A percentile compares a stretch with the other conserved stretches of the same genome.
Conservation (phyloP, 768 basidiomycete genomes). For the Lactarius pseudohatsudake region DNA sequence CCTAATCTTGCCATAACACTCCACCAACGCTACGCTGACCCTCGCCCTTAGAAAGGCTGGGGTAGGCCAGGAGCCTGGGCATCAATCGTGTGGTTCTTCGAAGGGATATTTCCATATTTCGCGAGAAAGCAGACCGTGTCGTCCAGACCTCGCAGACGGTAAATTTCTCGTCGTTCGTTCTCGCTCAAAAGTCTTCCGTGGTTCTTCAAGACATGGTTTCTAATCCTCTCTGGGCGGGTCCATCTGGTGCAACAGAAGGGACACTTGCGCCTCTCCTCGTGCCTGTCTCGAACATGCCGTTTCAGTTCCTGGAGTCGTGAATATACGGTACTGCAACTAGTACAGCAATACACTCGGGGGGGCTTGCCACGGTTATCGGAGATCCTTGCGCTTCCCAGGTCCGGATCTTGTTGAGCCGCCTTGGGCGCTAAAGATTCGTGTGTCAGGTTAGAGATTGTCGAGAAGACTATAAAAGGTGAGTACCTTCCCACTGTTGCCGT, state of each 20-base stretch:
- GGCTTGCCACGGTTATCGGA: not conserved
- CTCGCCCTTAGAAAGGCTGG: not conserved
- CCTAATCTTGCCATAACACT: not conserved
- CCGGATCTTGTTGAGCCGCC: not conserved
- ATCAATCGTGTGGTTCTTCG: not conserved
- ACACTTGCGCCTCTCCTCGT: not conserved
- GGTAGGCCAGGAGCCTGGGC: not conserved
- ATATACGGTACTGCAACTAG: not conserved
- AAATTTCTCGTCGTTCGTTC: not conserved
- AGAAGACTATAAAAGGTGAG: not conserved
- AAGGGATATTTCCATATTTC: not conserved
- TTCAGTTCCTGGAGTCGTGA: constrained; percentile 2
- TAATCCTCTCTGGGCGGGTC: constrained; percentile 7
- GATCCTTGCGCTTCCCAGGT: not conserved
- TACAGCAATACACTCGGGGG: not conserved
- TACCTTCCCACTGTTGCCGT: not conserved
- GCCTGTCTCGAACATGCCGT: constrained; percentile 5
- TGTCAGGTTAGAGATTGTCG: not conserved
- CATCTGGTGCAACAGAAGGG: constrained; percentile 5
- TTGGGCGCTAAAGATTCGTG: not conserved
- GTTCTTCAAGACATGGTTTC: not conserved
- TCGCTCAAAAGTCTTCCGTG: constrained; percentile 1
- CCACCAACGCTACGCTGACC: not conserved
- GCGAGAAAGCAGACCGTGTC: constrained; percentile 7
- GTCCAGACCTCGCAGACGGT: not conserved